Percentiles rank a stretch among this genome's conserved stretches.
Evolutionary conservation across 805 yeast species (phyloP).

Genomic region (Saccharomyces kudriavzevii): DNA sequence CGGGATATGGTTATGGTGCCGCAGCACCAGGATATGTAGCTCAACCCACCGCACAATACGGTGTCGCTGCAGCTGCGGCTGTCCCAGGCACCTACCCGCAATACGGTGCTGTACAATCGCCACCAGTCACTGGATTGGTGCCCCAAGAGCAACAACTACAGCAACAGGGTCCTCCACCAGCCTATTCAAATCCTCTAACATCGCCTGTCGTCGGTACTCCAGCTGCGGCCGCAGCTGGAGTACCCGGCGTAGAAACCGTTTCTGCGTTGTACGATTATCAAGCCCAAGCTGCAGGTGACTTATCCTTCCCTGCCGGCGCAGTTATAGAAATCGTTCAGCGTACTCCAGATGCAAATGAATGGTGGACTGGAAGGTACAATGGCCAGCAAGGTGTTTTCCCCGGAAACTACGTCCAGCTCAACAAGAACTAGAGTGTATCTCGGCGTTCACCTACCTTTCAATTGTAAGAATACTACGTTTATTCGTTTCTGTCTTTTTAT

Average conservation of each 20-base stretch:
- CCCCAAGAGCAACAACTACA: slow-evolving; percentile 14
- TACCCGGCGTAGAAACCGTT: slow-evolving; percentile 49
- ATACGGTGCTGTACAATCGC: slow-evolving; percentile 5
- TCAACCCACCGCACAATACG: slow-evolving; percentile 16
- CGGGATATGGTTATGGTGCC: slow-evolving; percentile 13
- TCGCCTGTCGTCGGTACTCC: slow-evolving; percentile 32
- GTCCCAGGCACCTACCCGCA: slow-evolving; percentile 12
- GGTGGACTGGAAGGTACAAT: slow-evolving; percentile 93
- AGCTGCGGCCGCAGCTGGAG: slow-evolving; percentile 30
- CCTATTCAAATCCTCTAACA: slow-evolving; percentile 14
- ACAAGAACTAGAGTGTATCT: slow-evolving; percentile 12
- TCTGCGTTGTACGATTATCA: slow-evolving; percentile 86
- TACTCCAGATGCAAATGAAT: slow-evolving; percentile 79
- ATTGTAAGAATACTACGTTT: not conserved
- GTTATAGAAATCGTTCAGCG: slow-evolving; percentile 75
- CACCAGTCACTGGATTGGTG: slow-evolving; percentile 5
- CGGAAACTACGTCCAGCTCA: slow-evolving; percentile 86
- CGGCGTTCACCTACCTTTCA: not conserved
- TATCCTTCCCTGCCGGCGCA: slow-evolving; percentile 81
- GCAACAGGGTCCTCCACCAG: slow-evolving; percentile 22
- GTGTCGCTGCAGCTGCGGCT: slow-evolving; percentile 5
- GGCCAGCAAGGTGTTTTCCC: slow-evolving; percentile 92
- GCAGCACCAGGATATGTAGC: slow-evolving; percentile 4
- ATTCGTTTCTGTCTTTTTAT: not conserved
- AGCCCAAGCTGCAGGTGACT: slow-evolving; percentile 91